Evolutionary conservation across 768 basidiomycete genomes (phyloP), one percentile per base, ranked within the genome.

Genomic region (Leccinellum luteum): DNA sequence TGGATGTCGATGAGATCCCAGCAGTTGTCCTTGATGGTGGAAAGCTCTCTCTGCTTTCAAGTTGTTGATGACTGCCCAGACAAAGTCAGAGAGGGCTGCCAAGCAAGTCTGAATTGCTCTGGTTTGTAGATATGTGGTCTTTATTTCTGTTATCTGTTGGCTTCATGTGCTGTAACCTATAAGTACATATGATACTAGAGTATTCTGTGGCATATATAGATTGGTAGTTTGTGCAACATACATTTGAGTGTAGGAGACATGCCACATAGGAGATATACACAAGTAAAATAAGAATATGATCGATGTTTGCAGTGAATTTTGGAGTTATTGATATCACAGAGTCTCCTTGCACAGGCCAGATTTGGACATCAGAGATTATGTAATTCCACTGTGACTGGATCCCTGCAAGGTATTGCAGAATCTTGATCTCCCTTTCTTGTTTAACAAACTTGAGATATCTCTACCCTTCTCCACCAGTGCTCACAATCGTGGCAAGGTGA

Each of bases 51-150:
- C 28, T 28, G 28, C 28, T 6, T 28, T 28, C 56, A 87, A 83
- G 76, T 95, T 97, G 31, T 83, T 79, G 23, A 94, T 86, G 53
- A 94, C 71, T 9, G 85, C 92, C 86, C 88, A 97, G 3, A 95
- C 90, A 68, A 85, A 93, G 65, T 83, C 88, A 49, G 83, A 68
- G 51, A 86, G 69, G 31, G 74, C 72, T 56, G 73, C 76, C 10
- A 28, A 28, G 28, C 28, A 6, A 28, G 7, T 28, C 28, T 28
- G 28, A 28, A 28, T 28, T 28, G 28, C 8, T 28, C 28, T 6
- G 7, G 28, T 28, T 28, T 28, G 28, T 28, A 28, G 28, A 28
- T 28, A 28, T 28, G 28, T 28, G 28, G 28, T 28, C 28, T 28
- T 28, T 6, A 6, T 28, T 28, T 3, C 28, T 28, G 28, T 28